Conservation (phyloP, 495 filamentous ascomycete genomes). For the Trichoderma virens region DNA sequence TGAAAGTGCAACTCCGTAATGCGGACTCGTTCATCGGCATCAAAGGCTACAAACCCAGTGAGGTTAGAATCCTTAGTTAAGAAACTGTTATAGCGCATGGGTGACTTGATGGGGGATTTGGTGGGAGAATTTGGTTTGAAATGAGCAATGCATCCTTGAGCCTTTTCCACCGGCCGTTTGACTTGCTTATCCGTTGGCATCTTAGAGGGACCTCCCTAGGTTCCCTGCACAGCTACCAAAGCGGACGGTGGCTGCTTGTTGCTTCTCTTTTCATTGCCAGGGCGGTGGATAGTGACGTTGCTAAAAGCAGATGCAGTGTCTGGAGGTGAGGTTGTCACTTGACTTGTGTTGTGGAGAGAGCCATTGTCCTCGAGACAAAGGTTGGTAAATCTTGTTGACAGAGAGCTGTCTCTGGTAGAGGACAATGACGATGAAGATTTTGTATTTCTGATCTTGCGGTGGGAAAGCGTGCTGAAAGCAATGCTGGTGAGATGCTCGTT, state of each 20-base stretch:
- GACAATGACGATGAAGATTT: conserved; percentile 9
- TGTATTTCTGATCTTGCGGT: not conserved
- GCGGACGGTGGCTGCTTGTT: not conserved
- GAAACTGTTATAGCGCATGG: conserved; percentile 28
- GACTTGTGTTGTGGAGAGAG: conserved; percentile 19
- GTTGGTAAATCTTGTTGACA: conserved; percentile 18
- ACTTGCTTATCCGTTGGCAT: conserved; percentile 15
- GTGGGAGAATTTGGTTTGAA: conserved; percentile 26
- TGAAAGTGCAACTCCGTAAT: conserved; percentile 57
- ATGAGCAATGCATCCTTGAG: conserved; percentile 6
- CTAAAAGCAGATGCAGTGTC: conserved; percentile 12
- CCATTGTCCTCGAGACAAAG: conserved; percentile 24
- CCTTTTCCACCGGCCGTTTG: conserved; percentile 12
- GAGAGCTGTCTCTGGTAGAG: conserved; percentile 23
- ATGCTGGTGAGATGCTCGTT: conserved; percentile 13
- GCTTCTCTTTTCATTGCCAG: conserved; percentile 6
- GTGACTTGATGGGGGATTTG: conserved; percentile 19
- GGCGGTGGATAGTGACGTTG: conserved; percentile 6
- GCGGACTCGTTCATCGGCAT: conserved; percentile 59
- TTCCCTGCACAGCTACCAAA: conserved; percentile 19
- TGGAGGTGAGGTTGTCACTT: conserved; percentile 26
- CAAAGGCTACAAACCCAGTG: conserved; percentile 55
- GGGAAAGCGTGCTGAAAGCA: conserved; percentile 1
- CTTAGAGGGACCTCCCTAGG: conserved; percentile 21
- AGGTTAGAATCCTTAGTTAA: conserved; percentile 66